Conservation (phyloP, 1,284 basidiomycete species). For the Boletus calvinii region DNA sequence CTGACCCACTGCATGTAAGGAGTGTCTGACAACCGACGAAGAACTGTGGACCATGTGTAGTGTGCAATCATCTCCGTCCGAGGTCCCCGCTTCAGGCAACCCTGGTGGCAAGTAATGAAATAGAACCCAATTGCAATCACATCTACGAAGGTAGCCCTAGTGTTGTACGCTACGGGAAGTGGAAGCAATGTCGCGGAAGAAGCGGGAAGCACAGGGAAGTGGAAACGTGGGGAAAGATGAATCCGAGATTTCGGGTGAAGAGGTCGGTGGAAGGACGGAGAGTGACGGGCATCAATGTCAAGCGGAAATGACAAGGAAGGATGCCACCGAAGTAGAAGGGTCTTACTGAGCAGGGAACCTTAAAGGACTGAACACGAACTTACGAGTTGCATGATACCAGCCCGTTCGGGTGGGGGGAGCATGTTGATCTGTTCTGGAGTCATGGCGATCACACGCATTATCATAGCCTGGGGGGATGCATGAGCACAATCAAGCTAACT, state of each 20-base stretch:
- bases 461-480: constrained; percentile 49
- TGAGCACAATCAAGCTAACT: constrained; percentile 14
- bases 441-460: constrained; percentile 67
- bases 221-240: constrained; percentile 16
- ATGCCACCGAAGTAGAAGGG: constrained; percentile 6
- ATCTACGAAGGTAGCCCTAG: constrained; percentile 38
- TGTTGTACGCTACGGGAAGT: constrained; percentile 35
- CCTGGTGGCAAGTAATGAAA: constrained; percentile 10
- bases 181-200: constrained; percentile 11
- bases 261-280: constrained; percentile 15
- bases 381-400: constrained; percentile 68
- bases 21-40: not conserved
- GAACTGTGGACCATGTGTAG: constrained; percentile 1
- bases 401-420: constrained; percentile 58
- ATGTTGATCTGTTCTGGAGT: constrained; percentile 66
- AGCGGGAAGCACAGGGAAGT: constrained; percentile 13
- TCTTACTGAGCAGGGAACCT: constrained; percentile 8
- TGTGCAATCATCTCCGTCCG: constrained; percentile 11
- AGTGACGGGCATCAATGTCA: constrained; percentile 28
- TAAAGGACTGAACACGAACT: constrained; percentile 38
- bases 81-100: constrained; percentile 6
- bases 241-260: constrained; percentile 6
- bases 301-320: constrained; percentile 25
- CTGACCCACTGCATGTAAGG: not conserved
- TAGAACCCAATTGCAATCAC: constrained; percentile 3